Conservation (phyloP, 352 stramenopile genomes). For the Pythium chondricola region DNA sequence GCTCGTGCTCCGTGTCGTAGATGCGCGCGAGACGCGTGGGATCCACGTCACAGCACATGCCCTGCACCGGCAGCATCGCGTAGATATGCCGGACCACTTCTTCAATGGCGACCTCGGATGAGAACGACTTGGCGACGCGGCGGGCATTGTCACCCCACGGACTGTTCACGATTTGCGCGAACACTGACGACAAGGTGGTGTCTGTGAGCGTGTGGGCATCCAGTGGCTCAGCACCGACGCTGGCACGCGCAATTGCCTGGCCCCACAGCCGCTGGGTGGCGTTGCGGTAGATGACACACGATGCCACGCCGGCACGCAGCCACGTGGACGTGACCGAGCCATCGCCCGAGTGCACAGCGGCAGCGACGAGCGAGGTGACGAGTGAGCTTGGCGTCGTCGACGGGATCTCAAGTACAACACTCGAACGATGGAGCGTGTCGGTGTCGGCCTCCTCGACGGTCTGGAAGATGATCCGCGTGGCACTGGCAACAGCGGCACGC, state of each 20-base stretch:
- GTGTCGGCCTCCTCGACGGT: slow-evolving; percentile 27
- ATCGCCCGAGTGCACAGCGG: slow-evolving; percentile 51
- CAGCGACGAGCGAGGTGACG: slow-evolving; percentile 31
- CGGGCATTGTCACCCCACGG: slow-evolving; percentile 33
- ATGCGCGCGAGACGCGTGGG: slow-evolving; percentile 53
- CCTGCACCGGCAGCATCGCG: slow-evolving; percentile 44
- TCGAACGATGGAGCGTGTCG: slow-evolving; percentile 23
- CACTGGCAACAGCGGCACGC: slow-evolving; percentile 25
- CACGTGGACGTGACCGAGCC: slow-evolving; percentile 45
- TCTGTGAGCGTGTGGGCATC: slow-evolving; percentile 32
- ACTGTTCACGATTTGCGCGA: slow-evolving; percentile 28
- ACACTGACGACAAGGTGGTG: slow-evolving; percentile 35
- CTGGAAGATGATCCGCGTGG: slow-evolving; percentile 61
- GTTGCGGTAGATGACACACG: slow-evolving; percentile 41
- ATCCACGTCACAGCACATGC: slow-evolving; percentile 73
- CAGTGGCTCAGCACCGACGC: slow-evolving; percentile 28
- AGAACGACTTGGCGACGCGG: slow-evolving; percentile 33
- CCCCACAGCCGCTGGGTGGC: slow-evolving; percentile 44
- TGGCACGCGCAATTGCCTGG: slow-evolving; percentile 35
- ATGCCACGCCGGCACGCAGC: slow-evolving; percentile 35
- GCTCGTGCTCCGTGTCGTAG: slow-evolving; percentile 46
- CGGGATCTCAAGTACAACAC: slow-evolving; percentile 43
- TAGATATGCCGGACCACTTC: slow-evolving; percentile 54
- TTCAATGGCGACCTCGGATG: slow-evolving; percentile 32
- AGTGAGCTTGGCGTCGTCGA: slow-evolving; percentile 28